These are phyloP conservation scores for Flaveria sonorensis DNA, from an alignment of 129 eudicot genomes.

Conservation along the genomic window DNA sequence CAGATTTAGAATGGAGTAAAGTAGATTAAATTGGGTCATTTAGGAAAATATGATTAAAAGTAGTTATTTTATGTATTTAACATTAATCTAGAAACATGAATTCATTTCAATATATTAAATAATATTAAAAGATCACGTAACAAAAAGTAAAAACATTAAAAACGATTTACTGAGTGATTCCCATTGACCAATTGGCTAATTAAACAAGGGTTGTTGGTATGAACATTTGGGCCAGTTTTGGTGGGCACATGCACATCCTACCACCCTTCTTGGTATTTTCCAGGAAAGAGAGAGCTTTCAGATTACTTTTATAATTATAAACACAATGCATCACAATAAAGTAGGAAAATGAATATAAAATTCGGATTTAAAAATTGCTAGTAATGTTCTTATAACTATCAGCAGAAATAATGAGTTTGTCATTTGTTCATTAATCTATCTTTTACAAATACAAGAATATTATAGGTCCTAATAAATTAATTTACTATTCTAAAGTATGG, in stretches of 20 bases:
- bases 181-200: background rate
- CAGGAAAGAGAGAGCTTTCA: constrained; percentile 16
- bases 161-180: background rate
- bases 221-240: background rate
- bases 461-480: too few relatives aligned
- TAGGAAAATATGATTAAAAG: too few relatives aligned
- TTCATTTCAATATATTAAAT: too few relatives aligned
- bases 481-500: too few relatives aligned
- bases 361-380: background rate
- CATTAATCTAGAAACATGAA: too few relatives aligned
- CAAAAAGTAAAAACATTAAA: background rate
- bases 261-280: constrained; percentile 20
- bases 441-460: too few relatives aligned
- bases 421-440: too few relatives aligned
- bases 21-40: too few relatives aligned
- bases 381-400: too few relatives aligned
- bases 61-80: too few relatives aligned
- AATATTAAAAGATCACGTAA: background rate
- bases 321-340: background rate
- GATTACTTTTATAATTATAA: background rate
- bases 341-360: background rate
- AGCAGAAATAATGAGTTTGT: too few relatives aligned
- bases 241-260: background rate
- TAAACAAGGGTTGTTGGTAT: constrained; percentile 17
- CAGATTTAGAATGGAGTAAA: too few relatives aligned